Conservation (phyloP, 2,329 filamentous ascomycete species). For the Phialophora expanda region DNA sequence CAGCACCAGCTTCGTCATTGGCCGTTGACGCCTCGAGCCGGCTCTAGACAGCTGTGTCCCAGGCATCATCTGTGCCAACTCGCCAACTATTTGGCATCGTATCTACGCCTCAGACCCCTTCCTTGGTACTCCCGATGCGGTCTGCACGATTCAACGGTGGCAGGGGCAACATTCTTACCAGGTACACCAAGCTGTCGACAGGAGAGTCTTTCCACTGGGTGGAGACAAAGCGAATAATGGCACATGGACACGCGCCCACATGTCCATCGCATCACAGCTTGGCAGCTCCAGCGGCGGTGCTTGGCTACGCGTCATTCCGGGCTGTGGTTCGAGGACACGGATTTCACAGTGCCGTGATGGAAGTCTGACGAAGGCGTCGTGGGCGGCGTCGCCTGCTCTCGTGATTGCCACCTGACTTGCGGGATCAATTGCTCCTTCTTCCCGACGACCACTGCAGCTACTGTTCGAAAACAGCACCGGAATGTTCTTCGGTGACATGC, state of each 20-base stretch:
- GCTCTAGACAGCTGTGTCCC: neutral
- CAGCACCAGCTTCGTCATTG: slow-evolving; percentile 21
- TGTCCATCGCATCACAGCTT: slow-evolving; percentile 4
- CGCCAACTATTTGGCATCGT: neutral
- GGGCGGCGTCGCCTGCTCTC: neutral
- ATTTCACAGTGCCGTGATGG: slow-evolving; percentile 7
- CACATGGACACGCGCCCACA: neutral
- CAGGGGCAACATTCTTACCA: neutral
- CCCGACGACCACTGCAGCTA: neutral
- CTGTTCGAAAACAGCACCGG: neutral
- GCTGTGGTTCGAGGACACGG: slow-evolving; percentile 10
- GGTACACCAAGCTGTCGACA: neutral
- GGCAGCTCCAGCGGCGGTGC: neutral
- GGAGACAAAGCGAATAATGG: neutral
- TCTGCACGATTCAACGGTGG: neutral
- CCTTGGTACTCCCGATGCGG: neutral
- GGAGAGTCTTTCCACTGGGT: neutral
- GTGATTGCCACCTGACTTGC: neutral
- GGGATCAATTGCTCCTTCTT: neutral
- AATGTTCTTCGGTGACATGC: neutral
- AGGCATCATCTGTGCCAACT: slow-evolving; percentile 2
- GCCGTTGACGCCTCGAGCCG: neutral
- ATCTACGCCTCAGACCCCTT: neutral
- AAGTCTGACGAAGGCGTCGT: neutral
- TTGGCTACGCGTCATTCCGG: slow-evolving; percentile 29